These are phyloP conservation scores for Maudiozyma bulderi DNA, from an alignment of 805 yeast genomes.

Conservation along the genomic window DNA sequence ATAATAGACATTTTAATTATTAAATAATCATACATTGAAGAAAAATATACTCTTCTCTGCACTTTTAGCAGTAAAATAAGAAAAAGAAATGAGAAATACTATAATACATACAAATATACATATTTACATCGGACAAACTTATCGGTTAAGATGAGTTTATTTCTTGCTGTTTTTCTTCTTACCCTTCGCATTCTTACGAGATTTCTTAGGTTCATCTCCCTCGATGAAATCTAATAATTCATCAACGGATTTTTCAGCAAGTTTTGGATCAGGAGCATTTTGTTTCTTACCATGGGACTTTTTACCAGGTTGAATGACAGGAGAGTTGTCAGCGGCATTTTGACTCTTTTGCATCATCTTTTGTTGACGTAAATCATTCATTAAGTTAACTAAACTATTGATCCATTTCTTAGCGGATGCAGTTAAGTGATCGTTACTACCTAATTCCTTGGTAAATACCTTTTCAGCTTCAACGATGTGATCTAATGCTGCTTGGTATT, in stretches of 20 bases:
- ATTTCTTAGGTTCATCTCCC: conserved; percentile 37
- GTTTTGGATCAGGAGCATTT: conserved; percentile 38
- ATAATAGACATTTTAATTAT: too few relatives aligned
- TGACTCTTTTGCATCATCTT: conserved; percentile 22
- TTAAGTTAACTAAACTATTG: conserved; percentile 40
- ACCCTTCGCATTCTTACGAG: conserved; percentile 13
- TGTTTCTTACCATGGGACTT: conserved; percentile 22
- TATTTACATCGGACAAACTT: neutral
- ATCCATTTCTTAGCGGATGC: conserved; percentile 60
- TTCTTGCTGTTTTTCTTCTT: conserved; percentile 21
- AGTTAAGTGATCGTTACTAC: conserved; percentile 59
- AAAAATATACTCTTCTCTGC: too few relatives aligned
- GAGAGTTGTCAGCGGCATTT: conserved; percentile 17
- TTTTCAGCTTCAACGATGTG: conserved; percentile 47
- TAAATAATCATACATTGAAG: too few relatives aligned
- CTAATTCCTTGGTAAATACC: conserved; percentile 48
- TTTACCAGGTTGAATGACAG: conserved; percentile 5
- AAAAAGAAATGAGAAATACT: neutral
- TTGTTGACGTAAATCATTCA: conserved; percentile 21
- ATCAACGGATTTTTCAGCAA: conserved; percentile 59
- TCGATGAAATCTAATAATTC: conserved; percentile 65
- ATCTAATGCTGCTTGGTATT: conserved; percentile 46
- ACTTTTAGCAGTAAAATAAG: too few relatives aligned
- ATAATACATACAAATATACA: neutral
- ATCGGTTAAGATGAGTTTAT: conserved; percentile 1